phyloP scores from a whole-genome alignment of 139 green algal species.

The Chlorella sorokiniana region DNA sequence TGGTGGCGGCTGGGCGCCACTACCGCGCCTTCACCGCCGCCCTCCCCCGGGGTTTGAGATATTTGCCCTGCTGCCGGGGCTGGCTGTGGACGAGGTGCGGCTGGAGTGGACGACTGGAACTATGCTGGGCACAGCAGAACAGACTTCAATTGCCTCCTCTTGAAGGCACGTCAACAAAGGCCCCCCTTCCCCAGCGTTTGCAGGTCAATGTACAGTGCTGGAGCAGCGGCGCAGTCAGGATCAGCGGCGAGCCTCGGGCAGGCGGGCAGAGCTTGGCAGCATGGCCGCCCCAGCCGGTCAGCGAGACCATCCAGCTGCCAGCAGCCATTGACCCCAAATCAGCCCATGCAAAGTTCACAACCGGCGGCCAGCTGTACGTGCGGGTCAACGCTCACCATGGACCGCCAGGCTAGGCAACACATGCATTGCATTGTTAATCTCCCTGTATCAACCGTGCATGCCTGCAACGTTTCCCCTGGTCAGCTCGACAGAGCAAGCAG shows the following conservation, averaged over 20 bases:
- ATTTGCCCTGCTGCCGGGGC: constrained; percentile 18
- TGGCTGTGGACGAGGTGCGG: constrained; percentile 7
- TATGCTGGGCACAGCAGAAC: background rate
- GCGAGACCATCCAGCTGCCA: constrained; percentile 7
- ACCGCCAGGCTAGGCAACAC: background rate
- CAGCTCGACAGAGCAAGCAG: no score
- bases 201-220: constrained; percentile 34
- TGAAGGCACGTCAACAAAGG: background rate
- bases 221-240: background rate
- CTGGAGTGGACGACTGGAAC: background rate
- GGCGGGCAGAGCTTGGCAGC: background rate
- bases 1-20: constrained; percentile 11
- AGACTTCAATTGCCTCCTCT: background rate
- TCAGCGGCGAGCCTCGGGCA: background rate
- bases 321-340: background rate
- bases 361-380: constrained; percentile 14
- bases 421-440: no score
- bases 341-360: background rate
- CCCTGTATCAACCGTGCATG: no score
- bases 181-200: background rate
- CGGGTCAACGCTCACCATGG: background rate
- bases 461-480: no score
- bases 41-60: constrained; percentile 3
- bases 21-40: constrained; percentile 2
- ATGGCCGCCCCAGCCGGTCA: no score